Evolutionary conservation across 2,329 filamentous ascomycete species (phyloP).

Genomic region (Hymenoscyphus fraxineus): DNA sequence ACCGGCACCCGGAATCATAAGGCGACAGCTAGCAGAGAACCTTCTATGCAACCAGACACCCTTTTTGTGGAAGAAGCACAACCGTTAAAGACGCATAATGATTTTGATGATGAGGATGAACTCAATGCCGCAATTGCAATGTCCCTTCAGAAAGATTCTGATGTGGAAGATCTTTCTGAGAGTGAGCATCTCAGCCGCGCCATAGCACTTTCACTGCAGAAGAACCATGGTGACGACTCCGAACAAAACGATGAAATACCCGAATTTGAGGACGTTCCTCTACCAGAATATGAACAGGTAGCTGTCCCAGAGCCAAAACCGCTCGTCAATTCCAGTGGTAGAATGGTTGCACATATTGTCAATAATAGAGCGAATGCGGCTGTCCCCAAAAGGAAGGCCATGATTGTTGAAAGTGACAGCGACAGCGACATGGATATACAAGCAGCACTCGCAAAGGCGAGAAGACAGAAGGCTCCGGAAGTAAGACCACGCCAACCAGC

Average conservation of each 20-base stretch:
- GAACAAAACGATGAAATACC: conserved; percentile 35
- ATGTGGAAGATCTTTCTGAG: conserved; percentile 45
- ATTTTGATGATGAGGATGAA: conserved; percentile 47
- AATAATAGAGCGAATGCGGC: conserved; percentile 68
- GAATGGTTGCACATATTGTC: conserved; percentile 68
- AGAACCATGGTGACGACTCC: conserved; percentile 45
- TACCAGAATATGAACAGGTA: conserved; percentile 55
- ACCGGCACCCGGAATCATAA: conserved; percentile 19
- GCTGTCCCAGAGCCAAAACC: conserved; percentile 50
- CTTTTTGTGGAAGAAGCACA: conserved; percentile 31
- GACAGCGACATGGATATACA: conserved; percentile 80
- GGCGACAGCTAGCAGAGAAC: conserved; percentile 13
- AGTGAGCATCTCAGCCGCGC: conserved; percentile 76
- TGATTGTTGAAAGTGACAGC: conserved; percentile 45
- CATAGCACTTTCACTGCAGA: conserved; percentile 79
- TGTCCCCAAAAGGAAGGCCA: conserved; percentile 42
- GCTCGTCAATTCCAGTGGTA: conserved; percentile 48
- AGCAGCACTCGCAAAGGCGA: conserved; percentile 69
- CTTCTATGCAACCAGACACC: conserved; percentile 25
- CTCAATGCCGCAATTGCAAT: conserved; percentile 77
- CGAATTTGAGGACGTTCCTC: conserved; percentile 49
- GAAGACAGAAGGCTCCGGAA: conserved; percentile 51
- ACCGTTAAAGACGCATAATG: conserved; percentile 13
- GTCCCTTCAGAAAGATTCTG: conserved; percentile 59
- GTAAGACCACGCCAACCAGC: conserved; percentile 36